Conservation (phyloP, 2,329 filamentous ascomycete species). For the Phialocephala sp. region DNA sequence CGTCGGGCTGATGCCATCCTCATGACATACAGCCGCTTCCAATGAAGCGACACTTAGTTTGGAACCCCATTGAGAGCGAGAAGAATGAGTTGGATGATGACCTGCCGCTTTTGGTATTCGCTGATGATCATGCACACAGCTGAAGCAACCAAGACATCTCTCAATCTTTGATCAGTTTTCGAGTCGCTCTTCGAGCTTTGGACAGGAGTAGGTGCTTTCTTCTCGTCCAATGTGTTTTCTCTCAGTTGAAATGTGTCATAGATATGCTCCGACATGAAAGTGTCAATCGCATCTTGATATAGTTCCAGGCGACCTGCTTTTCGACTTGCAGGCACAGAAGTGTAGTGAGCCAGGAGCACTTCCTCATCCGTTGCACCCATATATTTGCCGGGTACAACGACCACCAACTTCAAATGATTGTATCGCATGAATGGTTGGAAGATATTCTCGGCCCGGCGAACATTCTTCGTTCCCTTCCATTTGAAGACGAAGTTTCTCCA, state of each 20-base stretch:
- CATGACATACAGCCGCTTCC: neutral
- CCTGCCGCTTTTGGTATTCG: conserved; percentile 25
- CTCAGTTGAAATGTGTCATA: neutral
- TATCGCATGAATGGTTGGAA: conserved; percentile 16
- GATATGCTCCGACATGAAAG: conserved; percentile 12
- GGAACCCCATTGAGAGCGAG: conserved; percentile 11
- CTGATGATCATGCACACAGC: conserved; percentile 28
- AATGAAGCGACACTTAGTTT: neutral
- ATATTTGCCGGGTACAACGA: conserved; percentile 6
- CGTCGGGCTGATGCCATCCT: neutral
- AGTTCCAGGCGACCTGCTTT: conserved; percentile 28
- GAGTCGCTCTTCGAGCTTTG: neutral
- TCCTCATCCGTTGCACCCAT: neutral
- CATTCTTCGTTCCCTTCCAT: conserved; percentile 24
- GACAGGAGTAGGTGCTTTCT: neutral
- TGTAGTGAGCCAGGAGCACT: conserved; percentile 21
- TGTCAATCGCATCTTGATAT: conserved; percentile 21
- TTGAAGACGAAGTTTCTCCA: conserved; percentile 23
- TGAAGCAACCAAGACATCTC: conserved; percentile 23
- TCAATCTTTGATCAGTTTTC: conserved; percentile 18
- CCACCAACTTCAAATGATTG: conserved; percentile 28
- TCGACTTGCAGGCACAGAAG: conserved; percentile 17
- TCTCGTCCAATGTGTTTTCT: neutral
- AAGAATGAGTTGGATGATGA: conserved; percentile 17
- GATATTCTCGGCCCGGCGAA: conserved; percentile 2